Evolutionary conservation across 805 yeast species (phyloP).

Genomic region (Maudiozyma bulderi): DNA sequence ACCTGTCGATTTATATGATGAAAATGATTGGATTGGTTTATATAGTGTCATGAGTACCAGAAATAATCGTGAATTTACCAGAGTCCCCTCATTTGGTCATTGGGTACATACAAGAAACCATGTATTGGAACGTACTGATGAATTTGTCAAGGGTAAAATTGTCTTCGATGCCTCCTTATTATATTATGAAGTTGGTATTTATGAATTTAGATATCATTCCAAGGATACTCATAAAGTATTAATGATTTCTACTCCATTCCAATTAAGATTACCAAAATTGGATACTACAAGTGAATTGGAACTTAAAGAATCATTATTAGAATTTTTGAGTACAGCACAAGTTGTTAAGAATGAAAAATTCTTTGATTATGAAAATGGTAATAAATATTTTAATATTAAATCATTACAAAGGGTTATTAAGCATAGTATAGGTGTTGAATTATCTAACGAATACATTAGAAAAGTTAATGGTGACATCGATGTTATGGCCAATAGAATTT

Average conservation of each 20-base stretch:
- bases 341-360: conserved; percentile 18
- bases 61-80: conserved; percentile 44
- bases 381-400: conserved; percentile 17
- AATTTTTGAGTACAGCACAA: conserved; percentile 14
- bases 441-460: conserved; percentile 27
- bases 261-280: conserved; percentile 38
- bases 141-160: conserved; percentile 35
- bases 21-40: conserved; percentile 68
- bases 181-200: conserved; percentile 59
- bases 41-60: conserved; percentile 56
- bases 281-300: conserved; percentile 3
- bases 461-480: conserved; percentile 24
- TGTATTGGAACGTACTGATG: conserved; percentile 8
- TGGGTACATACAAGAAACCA: conserved; percentile 43
- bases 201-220: conserved; percentile 65
- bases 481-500: conserved; percentile 19
- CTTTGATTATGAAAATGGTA: conserved; percentile 12
- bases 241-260: conserved; percentile 55
- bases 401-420: conserved; percentile 25
- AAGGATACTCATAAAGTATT: conserved; percentile 62
- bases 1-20: conserved; percentile 36
- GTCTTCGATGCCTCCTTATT: conserved; percentile 40
- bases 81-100: conserved; percentile 53
- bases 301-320: conserved; percentile 16
- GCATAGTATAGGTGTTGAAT: conserved; percentile 29